Evolutionary conservation across 768 basidiomycete genomes (phyloP).

Genomic region (Boletellus emodensis): DNA sequence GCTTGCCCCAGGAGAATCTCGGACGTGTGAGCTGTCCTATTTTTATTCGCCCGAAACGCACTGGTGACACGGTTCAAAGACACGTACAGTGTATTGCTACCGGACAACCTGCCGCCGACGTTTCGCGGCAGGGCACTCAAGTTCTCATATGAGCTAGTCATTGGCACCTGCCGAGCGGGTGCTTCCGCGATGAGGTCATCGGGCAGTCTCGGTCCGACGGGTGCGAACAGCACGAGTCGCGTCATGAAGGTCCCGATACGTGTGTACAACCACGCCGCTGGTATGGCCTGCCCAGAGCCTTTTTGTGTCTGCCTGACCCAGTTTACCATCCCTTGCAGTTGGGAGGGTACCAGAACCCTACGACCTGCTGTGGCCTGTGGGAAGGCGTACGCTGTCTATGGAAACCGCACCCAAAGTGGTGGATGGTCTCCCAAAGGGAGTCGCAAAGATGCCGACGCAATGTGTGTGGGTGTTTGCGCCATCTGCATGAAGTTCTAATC

Average conservation of each 20-base stretch:
- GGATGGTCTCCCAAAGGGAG: conserved; percentile 18
- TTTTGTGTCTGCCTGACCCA: conserved; percentile 1
- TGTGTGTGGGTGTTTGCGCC: conserved; percentile 14
- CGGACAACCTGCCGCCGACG: conserved; percentile 82
- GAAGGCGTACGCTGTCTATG: conserved; percentile 32
- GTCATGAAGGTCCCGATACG: conserved; percentile 91
- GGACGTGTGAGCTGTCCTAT: conserved; percentile 53
- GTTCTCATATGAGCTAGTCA: conserved; percentile 88
- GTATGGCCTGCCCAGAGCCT: conserved; percentile 38
- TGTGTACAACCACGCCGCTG: conserved; percentile 81
- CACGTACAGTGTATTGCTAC: conserved; percentile 73
- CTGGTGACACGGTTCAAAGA: conserved; percentile 43
- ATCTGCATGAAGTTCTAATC: neutral
- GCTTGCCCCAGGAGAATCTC: conserved; percentile 78
- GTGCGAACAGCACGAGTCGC: conserved; percentile 54
- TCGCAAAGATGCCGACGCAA: neutral
- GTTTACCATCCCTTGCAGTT: conserved; percentile 32
- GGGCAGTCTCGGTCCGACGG: conserved; percentile 31
- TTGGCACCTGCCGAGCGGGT: conserved; percentile 77
- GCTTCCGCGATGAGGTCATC: conserved; percentile 26
- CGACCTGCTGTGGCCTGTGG: conserved; percentile 80
- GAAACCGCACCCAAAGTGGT: conserved; percentile 28
- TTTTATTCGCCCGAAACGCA: neutral
- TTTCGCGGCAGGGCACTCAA: conserved; percentile 79
- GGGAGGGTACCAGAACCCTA: conserved; percentile 60